These are phyloP conservation scores for Lachnellula subtilissima DNA, from an alignment of 2,329 filamentous ascomycete genomes.

Conservation along the genomic window DNA sequence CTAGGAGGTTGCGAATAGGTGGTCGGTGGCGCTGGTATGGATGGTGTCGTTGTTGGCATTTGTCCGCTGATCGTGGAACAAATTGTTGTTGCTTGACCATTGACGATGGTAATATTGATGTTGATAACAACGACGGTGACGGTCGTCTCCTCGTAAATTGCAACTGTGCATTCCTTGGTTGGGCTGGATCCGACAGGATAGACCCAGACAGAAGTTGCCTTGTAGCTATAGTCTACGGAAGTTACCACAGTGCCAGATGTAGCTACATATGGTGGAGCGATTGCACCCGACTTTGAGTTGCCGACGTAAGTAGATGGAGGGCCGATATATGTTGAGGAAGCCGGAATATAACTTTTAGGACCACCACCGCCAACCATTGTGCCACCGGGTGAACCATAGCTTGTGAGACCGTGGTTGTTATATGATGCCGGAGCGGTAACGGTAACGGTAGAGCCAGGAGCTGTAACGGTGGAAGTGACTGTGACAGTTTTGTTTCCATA, in stretches of 20 bases:
- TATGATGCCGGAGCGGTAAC: too few species aligned
- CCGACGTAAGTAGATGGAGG: too few species aligned
- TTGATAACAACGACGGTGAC: conserved; percentile 11
- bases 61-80: conserved; percentile 4
- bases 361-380: too few species aligned
- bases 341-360: too few species aligned
- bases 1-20: not conserved
- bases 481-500: not conserved
- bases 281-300: too few species aligned
- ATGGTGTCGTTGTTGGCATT: not conserved
- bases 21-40: not conserved
- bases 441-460: not conserved
- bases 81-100: conserved; percentile 2
- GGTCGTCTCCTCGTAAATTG: conserved; percentile 11
- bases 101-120: conserved; percentile 8
- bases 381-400: too few species aligned
- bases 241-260: conserved; percentile 9
- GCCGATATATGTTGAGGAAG: too few species aligned
- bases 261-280: conserved; percentile 1
- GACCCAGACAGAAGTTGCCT: conserved; percentile 11
- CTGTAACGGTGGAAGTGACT: not conserved
- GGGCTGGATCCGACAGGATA: conserved; percentile 13
- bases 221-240: conserved; percentile 8
- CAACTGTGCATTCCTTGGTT: conserved; percentile 14
- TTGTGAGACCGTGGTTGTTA: too few species aligned